Base-by-base conservation (phyloP, 2,329 filamentous ascomycete species). In the Hypoxylon sp. region DNA sequence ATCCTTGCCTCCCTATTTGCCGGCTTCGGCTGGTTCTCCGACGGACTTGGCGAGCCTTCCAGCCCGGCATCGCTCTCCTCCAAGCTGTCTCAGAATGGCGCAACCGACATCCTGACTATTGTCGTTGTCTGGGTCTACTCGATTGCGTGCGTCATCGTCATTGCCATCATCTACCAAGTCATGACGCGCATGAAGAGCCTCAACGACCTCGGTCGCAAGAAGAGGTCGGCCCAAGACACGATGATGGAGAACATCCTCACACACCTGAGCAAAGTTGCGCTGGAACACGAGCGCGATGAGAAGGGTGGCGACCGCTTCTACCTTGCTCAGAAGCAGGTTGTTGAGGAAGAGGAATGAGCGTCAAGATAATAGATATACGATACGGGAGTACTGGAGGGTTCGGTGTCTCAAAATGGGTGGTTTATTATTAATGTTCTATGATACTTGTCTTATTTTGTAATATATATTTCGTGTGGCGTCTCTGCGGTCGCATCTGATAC, bases 21-120 rank as follows among this genome's bases (percentile, higher is more conserved):
- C 81, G 80, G 90, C 78, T 91, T 91, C 82, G 90, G 89, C 65
- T 91, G 90, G 89, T 82, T 92, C 73, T 84, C 83, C 60, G 87
- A 86, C 65, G 71, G 71, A 3, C 25, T 23, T 41, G 79, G 80
- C 58, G 79, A 80, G 68, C 65, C 67, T 4, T 73, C 69, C 3
- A 83, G 82, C 69, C 79, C 80, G 68, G 73, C 75, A 65, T 75
- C 76, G 67, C 62, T 74, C 56, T 73, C 69, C 43, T 66, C 63
- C 46, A 80, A 68, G 74, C 74, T 72, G 64, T 79, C 72, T 30
- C 61, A 74, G 51, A 82, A 86, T 76, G 85, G 86, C 70, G 83
- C 86, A 78, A 84, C 84, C 68, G 87, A 89, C 77, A 85, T 90
- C 71, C 80, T 85, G 73, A 85, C 83, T 60, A 82, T 84, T 46